Percentiles rank a stretch among this genome's conserved stretches.
Conservation (phyloP, 805 yeast species). For the Crinitomyces ghanaensis region DNA sequence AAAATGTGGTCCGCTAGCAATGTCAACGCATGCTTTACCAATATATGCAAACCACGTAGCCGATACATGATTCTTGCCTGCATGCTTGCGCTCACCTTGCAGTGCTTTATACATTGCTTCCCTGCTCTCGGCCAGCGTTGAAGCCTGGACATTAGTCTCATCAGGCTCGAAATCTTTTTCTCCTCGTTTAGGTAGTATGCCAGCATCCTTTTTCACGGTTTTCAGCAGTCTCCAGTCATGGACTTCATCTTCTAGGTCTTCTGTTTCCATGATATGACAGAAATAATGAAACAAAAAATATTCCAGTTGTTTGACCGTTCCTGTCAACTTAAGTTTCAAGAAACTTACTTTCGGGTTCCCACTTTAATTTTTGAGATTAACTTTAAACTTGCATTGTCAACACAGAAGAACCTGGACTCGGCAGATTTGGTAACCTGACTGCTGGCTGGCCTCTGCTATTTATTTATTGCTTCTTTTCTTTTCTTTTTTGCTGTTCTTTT, state of each 20-base stretch:
- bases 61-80: slow-evolving; percentile 37
- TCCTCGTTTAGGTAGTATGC: slow-evolving; percentile 54
- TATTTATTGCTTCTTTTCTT: no score
- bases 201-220: slow-evolving; percentile 6
- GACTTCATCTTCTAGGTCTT: slow-evolving; percentile 27
- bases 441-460: no score
- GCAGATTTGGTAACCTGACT: no score
- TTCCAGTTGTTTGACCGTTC: neutral
- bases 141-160: slow-evolving; percentile 45
- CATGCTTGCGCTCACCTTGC: slow-evolving; percentile 23
- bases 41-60: slow-evolving; percentile 36
- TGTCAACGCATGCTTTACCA: slow-evolving; percentile 29
- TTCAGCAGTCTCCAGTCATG: slow-evolving; percentile 31
- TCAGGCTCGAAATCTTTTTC: slow-evolving; percentile 82
- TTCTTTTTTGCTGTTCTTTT: no score
- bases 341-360: no score
- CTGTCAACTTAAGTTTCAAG: no score
- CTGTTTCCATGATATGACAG: slow-evolving; percentile 8
- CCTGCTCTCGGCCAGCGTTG: slow-evolving; percentile 41
- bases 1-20: slow-evolving; percentile 64
- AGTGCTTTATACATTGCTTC: slow-evolving; percentile 66
- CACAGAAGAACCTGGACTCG: no score
- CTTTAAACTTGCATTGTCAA: no score
- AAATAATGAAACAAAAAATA: slow-evolving; percentile 1
- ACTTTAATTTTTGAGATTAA: no score